phyloP scores from a whole-genome alignment of 2,329 filamentous ascomycete species.

The Akanthomyces lecanii region DNA sequence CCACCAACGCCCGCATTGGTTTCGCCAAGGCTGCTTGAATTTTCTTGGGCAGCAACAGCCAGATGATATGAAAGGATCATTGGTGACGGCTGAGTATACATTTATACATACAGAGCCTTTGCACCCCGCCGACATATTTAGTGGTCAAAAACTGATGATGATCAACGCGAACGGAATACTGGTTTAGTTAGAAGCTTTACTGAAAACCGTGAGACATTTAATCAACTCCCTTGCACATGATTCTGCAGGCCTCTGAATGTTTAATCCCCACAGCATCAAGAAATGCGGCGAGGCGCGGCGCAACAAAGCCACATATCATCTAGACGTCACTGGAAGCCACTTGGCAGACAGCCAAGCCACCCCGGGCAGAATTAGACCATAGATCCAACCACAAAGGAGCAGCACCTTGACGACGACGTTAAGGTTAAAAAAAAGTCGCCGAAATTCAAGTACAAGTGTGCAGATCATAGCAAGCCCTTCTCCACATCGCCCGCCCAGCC shows the following conservation, averaged over 20 bases:
- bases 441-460: not conserved
- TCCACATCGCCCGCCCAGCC: not conserved
- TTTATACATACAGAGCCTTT: not conserved
- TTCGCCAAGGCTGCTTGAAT: slow-evolving; percentile 22
- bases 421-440: not conserved
- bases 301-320: too few species aligned
- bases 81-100: not conserved
- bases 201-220: not conserved
- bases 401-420: too few species aligned
- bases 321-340: too few species aligned
- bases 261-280: too few species aligned
- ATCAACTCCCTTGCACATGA: not conserved
- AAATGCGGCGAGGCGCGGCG: too few species aligned
- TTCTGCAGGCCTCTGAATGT: not conserved
- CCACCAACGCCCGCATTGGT: slow-evolving; percentile 21
- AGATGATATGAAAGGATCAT: not conserved
- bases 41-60: not conserved
- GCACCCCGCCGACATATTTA: not conserved
- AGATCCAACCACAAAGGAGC: too few species aligned
- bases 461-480: not conserved
- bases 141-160: not conserved
- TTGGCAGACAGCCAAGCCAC: too few species aligned
- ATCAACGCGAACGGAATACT: not conserved
- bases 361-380: too few species aligned
- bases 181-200: not conserved